phyloP scores from a whole-genome alignment of 192 early-diverging fungal species.

The Coemansia sp. region DNA sequence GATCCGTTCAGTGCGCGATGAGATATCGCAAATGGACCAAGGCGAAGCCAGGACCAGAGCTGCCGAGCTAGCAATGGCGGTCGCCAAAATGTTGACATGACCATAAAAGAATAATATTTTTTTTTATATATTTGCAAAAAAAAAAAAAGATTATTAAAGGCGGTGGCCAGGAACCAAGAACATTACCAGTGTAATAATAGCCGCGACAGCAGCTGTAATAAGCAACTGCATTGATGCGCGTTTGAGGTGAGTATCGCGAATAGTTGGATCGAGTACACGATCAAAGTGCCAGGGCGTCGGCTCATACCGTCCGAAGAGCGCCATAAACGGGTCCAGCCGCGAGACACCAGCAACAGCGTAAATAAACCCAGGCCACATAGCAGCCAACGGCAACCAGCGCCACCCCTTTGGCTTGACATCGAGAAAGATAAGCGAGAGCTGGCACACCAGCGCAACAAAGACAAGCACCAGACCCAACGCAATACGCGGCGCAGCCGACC shows the following conservation, averaged over 20 bases:
- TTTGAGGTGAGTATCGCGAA: constrained; percentile 43
- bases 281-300: constrained; percentile 43
- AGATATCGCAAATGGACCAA: constrained; percentile 41
- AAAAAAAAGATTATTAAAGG: constrained; percentile 23
- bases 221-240: constrained; percentile 39
- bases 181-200: constrained; percentile 43
- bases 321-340: constrained; percentile 53
- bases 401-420: constrained; percentile 57
- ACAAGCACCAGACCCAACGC: constrained; percentile 48
- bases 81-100: constrained; percentile 15
- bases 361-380: constrained; percentile 44
- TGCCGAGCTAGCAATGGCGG: constrained; percentile 50
- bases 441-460: constrained; percentile 47
- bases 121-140: neutral
- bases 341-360: constrained; percentile 43
- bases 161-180: constrained; percentile 54
- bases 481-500: constrained; percentile 51
- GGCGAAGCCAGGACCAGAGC: constrained; percentile 37
- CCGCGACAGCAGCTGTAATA: constrained; percentile 28
- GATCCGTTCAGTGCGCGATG: constrained; percentile 23
- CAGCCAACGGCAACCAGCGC: constrained; percentile 55
- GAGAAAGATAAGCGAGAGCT: constrained; percentile 50
- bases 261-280: constrained; percentile 29
- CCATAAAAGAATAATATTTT: neutral
- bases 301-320: constrained; percentile 44